Base-by-base conservation (phyloP, 129 eudicot genomes). In the Sambucus nigra region DNA sequence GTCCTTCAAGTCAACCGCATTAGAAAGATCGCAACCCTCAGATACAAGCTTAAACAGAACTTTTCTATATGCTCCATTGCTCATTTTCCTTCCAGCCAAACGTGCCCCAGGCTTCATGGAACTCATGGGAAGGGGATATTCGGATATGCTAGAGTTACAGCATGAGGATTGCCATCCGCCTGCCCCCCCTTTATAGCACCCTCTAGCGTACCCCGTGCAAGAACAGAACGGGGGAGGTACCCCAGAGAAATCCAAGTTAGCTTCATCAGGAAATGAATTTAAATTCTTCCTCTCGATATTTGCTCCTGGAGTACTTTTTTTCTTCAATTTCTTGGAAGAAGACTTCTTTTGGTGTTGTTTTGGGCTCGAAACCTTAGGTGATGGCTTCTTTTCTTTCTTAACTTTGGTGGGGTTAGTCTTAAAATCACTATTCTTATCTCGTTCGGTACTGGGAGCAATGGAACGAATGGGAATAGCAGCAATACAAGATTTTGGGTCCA, bases 91-190 rank as follows among this genome's bases (percentile, higher is more conserved):
- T 45, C 88, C 88, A 65, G 71, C 42, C 11, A 76, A 35, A 22
- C 80, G 73, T 9, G 61, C 62, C 10, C 77, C 80, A 16, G 83
- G 88, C 63, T 67, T 76, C 25, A 61, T 53, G 22, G 74, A 56
- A 44, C 77, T 72, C 74, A 65, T 61, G 27, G 88, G 88, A 35
- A 80, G 82, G 21, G 88, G 83, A 47, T 76, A 76, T 54, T 59
- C 68, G 9, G 83, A 80, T 25, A 76, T 46, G 23, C 38, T 55
- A 9, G 79, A 76, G 49, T 55, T 76, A 47, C 88, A 80, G 48
- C 88, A 80, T 39, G 66, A 55, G 27, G 88, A 80, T 48, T 73
- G 77, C 88, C 87, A 80, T 25, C 83, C 79, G 9, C 68, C 71
- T 15, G 69, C 20, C 31, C 88, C 88, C 39, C 73, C 65, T 72